Percentiles rank a stretch among this genome's conserved stretches.
These are phyloP conservation scores for Sphaerulina populicola DNA, from an alignment of 2,329 filamentous ascomycete genomes.

Conservation along the genomic window DNA sequence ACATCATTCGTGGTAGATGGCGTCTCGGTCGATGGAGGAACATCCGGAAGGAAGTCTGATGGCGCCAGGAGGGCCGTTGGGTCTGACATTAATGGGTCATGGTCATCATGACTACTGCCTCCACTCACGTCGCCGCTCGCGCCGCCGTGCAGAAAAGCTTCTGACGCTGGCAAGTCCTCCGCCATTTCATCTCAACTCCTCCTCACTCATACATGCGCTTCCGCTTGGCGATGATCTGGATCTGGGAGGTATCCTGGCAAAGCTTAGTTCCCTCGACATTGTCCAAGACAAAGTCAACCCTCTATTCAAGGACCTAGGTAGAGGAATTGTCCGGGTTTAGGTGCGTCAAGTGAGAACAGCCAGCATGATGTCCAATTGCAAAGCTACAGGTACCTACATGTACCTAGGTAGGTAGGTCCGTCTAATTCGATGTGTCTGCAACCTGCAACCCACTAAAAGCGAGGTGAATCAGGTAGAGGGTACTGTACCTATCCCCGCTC, in stretches of 20 bases:
- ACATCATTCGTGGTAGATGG: conserved; percentile 7
- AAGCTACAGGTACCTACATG: too few relatives aligned
- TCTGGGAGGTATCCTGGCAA: too few relatives aligned
- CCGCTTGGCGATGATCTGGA: neutral
- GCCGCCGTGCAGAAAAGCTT: conserved; percentile 1
- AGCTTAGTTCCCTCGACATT: neutral
- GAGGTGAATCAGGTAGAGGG: too few relatives aligned
- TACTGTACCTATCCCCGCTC: too few relatives aligned
- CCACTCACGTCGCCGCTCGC: neutral
- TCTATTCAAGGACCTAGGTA: too few relatives aligned
- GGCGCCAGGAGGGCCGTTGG: conserved; percentile 16
- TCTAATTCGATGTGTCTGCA: too few relatives aligned
- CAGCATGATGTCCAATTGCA: too few relatives aligned
- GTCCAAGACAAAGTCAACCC: neutral
- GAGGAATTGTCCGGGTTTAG: too few relatives aligned
- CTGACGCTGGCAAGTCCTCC: conserved; percentile 3
- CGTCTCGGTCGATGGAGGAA: conserved; percentile 21
- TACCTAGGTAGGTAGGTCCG: too few relatives aligned
- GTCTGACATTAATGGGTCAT: conserved; percentile 6
- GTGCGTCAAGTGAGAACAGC: too few relatives aligned
- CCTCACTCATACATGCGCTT: neutral
- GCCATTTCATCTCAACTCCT: neutral
- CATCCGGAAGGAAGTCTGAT: conserved; percentile 21
- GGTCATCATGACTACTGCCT: neutral
- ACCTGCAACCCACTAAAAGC: too few relatives aligned